A percentile compares a stretch with the other conserved stretches of the same genome.
These are phyloP conservation scores for Morella rubra DNA, from an alignment of 306 rosid genomes.

Conservation along the genomic window DNA sequence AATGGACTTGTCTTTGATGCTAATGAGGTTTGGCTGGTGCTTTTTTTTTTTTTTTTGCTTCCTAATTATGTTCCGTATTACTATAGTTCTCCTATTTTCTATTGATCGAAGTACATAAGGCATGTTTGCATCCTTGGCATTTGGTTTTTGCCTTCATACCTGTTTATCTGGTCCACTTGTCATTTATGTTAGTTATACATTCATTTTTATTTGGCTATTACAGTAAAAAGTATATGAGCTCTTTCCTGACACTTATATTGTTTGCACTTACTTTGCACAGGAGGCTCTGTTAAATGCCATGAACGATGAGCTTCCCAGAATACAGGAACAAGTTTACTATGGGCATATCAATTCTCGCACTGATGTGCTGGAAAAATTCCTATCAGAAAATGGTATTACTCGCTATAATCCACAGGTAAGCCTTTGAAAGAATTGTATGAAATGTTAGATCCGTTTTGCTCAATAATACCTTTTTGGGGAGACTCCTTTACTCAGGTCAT, in stretches of 20 bases:
- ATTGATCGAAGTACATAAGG: not conserved
- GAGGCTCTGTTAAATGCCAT: slow-evolving; percentile 79
- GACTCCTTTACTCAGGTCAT: slow-evolving; percentile 10
- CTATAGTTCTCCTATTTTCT: slow-evolving; percentile 7
- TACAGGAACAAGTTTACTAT: slow-evolving; percentile 95
- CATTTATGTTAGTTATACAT: too few relatives aligned
- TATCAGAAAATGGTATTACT: slow-evolving; percentile 82
- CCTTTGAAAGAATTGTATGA: slow-evolving; percentile 8
- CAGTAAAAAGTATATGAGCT: not conserved
- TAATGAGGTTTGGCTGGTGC: slow-evolving; percentile 55
- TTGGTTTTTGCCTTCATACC: not conserved
- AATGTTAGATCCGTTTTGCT: not conserved
- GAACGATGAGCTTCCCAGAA: slow-evolving; percentile 89
- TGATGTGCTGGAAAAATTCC: slow-evolving; percentile 71
- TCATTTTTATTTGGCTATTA: too few relatives aligned
- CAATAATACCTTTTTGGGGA: not conserved
- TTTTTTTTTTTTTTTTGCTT: slow-evolving; percentile 7
- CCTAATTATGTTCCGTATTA: slow-evolving; percentile 15
- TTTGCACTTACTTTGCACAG: slow-evolving; percentile 46
- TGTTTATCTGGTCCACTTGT: not conserved
- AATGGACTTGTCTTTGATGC: slow-evolving; percentile 88
- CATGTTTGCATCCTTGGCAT: not conserved
- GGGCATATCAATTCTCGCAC: slow-evolving; percentile 86
- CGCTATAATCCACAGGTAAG: slow-evolving; percentile 94
- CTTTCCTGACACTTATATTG: slow-evolving; percentile 1